Base-by-base conservation (phyloP, 257 asterid species). In the Phtheirospermum japonicum region DNA sequence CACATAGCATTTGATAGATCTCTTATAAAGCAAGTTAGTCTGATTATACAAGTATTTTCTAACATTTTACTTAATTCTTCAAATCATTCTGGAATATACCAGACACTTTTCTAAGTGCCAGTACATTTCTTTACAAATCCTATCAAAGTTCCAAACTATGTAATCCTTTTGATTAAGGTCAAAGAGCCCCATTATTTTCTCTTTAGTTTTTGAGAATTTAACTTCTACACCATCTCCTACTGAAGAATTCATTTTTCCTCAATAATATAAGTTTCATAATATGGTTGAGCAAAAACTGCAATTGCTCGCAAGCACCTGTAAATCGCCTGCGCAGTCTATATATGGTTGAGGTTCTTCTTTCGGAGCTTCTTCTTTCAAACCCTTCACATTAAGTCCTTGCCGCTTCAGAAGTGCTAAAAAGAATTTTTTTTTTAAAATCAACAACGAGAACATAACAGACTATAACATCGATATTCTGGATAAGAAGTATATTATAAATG, bases 341-440 rank as follows among this genome's bases (percentile, higher is more conserved):
- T 79, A 67, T 32, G 83, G 95, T 68, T 85, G 85, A 70, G 88
- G 88, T 36, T 93, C 99, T 78, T 85, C 99, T 74, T 77, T 79
- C 56, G 90, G 87, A 67, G 94, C 73, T 60, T 88, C 85, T 43
- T 83, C 74, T 86, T 89, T 93, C 84, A 93, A 64, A 59, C 99
- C 99, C 81, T 83, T 93, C 73, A 93, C 97, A 13, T 87, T 80
- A 75, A 93, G 75, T 76, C 99, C 99, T 84, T 87, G 96, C 73
- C 95, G 90, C 83, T 87, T 87, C 70, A 93, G 68, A 73, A 93
- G 87, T 45, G 92, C 99, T 93, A 69, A 69, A 70, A 45, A 39
- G 7, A 48, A 23, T 23, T 23, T 1, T 1, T 23, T 1, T 1
- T 23, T 1, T 1, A 23, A 64, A 59, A 65, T 76, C 20, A 52